phyloP scores from a whole-genome alignment of 2,329 filamentous ascomycete species.

The Hypoxylon sp. region DNA sequence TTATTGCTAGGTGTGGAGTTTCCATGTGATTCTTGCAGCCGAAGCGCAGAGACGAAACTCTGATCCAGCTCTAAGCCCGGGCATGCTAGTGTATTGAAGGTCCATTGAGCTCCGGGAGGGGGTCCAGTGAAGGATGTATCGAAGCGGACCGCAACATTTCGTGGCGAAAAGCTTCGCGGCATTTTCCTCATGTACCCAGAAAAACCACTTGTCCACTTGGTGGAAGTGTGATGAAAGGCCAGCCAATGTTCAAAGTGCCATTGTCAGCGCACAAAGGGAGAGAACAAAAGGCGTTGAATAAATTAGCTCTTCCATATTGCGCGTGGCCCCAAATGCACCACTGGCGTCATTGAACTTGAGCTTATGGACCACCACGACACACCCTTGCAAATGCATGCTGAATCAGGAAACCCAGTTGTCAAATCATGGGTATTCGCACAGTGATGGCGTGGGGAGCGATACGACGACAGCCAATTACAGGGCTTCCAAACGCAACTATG shows the following conservation, averaged over 20 bases:
- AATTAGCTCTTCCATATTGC: constrained; percentile 26
- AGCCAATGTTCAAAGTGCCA: constrained; percentile 19
- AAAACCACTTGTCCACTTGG: constrained; percentile 26
- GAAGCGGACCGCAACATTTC: constrained; percentile 19
- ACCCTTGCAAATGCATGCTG: constrained; percentile 41
- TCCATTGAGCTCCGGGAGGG: constrained; percentile 17
- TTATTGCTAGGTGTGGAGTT: constrained; percentile 31
- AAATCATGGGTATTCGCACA: constrained; percentile 44
- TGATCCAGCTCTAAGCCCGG: constrained; percentile 24
- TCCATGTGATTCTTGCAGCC: constrained; percentile 39
- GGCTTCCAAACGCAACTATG: constrained; percentile 49
- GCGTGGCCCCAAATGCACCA: constrained; percentile 32
- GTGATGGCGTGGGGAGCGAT: constrained; percentile 50
- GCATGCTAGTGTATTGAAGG: constrained; percentile 12
- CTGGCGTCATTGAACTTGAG: constrained; percentile 43
- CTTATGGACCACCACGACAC: constrained; percentile 36
- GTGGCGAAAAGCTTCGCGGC: constrained; percentile 14
- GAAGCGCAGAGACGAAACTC: constrained; percentile 34
- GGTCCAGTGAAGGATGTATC: constrained; percentile 16
- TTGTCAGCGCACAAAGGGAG: constrained; percentile 20
- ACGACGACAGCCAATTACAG: constrained; percentile 52
- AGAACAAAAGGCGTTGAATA: constrained; percentile 27
- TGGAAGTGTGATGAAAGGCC: not conserved
- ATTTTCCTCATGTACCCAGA: constrained; percentile 4
- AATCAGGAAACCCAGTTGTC: constrained; percentile 41